Base-by-base conservation (phyloP, 2,329 filamentous ascomycete species). In the Colletotrichum sp. region DNA sequence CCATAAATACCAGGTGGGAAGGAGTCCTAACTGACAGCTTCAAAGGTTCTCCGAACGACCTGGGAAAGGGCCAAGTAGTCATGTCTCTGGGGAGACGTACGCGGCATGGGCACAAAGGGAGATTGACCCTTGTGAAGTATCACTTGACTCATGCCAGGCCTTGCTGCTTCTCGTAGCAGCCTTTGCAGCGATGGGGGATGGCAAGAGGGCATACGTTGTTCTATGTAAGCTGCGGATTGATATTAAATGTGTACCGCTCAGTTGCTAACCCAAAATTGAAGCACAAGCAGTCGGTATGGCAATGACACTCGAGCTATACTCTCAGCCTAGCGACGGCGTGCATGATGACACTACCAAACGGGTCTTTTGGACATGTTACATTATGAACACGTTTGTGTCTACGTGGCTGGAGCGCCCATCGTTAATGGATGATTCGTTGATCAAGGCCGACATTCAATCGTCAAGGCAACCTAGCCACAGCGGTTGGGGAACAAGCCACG, bases 401-500 rank as follows among this genome's bases (percentile, higher is more conserved):
- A 67, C 72, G 9, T 75, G 72, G 72, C 68, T 75, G 9, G 72
- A 75, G 30, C 61, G 72, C 1, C 72, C 72, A 4, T 75, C 72
- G 5, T 7, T 75, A 5, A 75, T 75, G 3, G 72, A 75, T 24
- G 72, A 72, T 38, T 32, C 72, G 5, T 16, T 75, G 4, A 36
- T 75, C 63, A 75, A 72, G 24, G 38, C 68, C 8, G 65, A 65
- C 13, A 32, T 75, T 3, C 55, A 58, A 7, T 43, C 30, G 8
- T 60, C 61, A 8, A 30, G 55, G 6, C 72, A 72, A 30, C n/a
- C 30, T 5, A 21, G 26, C 5, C 61, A 67, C 6, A 36, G 10
- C 6, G 63, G 61, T 12, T 72, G 68, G 52, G 34, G 30, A 15
- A n/a, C 26, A 15, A 32, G 21, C 24, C 52, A 67, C 26, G 63